Conservation (phyloP, 2,329 filamentous ascomycete genomes). For the Gaeumannomyces tritici region DNA sequence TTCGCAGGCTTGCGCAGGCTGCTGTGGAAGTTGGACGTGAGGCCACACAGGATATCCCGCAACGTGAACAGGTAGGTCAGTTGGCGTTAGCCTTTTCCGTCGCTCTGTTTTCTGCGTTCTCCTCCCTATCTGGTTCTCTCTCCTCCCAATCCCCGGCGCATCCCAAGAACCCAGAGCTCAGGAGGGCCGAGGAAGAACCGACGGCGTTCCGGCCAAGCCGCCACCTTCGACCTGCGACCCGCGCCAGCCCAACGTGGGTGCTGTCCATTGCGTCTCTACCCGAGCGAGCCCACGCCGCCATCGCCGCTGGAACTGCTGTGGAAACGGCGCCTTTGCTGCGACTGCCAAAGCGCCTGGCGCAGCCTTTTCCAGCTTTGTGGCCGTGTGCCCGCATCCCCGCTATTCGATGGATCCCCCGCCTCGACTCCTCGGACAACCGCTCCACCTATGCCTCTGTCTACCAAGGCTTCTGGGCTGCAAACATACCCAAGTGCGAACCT, state of each 20-base stretch:
- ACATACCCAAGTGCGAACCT: background rate
- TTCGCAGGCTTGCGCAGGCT: conserved; percentile 3
- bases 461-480: background rate
- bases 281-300: background rate
- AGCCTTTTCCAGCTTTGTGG: background rate
- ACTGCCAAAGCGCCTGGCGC: background rate
- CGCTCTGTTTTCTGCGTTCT: background rate
- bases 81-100: background rate
- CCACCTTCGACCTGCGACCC: background rate
- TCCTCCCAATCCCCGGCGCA: background rate
- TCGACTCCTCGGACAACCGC: background rate
- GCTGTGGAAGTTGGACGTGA: conserved; percentile 8
- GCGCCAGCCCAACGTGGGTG: background rate
- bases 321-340: too few species aligned
- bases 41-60: conserved; percentile 2
- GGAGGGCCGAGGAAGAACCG: background rate
- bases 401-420: background rate
- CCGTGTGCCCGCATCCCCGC: background rate
- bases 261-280: background rate
- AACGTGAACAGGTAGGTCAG: background rate
- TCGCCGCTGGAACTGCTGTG: background rate
- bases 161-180: background rate
- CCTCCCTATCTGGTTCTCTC: background rate
- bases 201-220: background rate
- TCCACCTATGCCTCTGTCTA: background rate